phyloP scores from a whole-genome alignment of 164 flowering plant species.

The Buxus sempervirens region DNA sequence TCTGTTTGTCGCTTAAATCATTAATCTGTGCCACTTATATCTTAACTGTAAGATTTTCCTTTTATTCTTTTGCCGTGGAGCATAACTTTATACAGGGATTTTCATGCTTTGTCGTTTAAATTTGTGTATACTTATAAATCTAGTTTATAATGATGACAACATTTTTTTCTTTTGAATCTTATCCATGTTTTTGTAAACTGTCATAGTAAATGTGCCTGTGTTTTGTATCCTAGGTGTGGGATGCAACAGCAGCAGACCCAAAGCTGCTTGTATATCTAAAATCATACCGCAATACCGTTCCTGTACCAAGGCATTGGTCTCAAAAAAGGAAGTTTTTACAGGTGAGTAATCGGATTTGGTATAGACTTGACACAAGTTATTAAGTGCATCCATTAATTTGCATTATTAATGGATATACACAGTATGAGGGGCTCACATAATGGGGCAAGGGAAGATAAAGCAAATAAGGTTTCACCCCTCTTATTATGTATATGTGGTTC shows the following conservation, averaged over 20 bases:
- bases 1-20: too few relatives aligned
- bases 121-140: too few relatives aligned
- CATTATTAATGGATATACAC: slow-evolving; percentile 27
- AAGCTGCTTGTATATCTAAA: slow-evolving; percentile 90
- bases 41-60: too few relatives aligned
- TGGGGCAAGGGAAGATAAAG: slow-evolving; percentile 55
- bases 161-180: too few relatives aligned
- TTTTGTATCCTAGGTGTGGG: slow-evolving; percentile 73
- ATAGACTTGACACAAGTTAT: neutral
- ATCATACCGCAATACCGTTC: slow-evolving; percentile 91
- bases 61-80: too few relatives aligned
- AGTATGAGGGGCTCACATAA: slow-evolving; percentile 32
- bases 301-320: slow-evolving; percentile 99
- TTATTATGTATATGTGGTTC: slow-evolving; percentile 91
- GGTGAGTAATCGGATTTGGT: slow-evolving; percentile 44
- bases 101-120: too few relatives aligned
- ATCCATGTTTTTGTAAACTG: neutral
- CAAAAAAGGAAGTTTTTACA: slow-evolving; percentile 96
- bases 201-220: neutral
- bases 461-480: slow-evolving; percentile 65
- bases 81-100: too few relatives aligned
- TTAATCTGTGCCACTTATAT: too few relatives aligned
- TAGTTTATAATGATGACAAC: too few relatives aligned
- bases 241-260: slow-evolving; percentile 97
- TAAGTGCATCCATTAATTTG: slow-evolving; percentile 33